phyloP scores from a whole-genome alignment of 495 filamentous ascomycete species.

The Mycothermus thermophilus region DNA sequence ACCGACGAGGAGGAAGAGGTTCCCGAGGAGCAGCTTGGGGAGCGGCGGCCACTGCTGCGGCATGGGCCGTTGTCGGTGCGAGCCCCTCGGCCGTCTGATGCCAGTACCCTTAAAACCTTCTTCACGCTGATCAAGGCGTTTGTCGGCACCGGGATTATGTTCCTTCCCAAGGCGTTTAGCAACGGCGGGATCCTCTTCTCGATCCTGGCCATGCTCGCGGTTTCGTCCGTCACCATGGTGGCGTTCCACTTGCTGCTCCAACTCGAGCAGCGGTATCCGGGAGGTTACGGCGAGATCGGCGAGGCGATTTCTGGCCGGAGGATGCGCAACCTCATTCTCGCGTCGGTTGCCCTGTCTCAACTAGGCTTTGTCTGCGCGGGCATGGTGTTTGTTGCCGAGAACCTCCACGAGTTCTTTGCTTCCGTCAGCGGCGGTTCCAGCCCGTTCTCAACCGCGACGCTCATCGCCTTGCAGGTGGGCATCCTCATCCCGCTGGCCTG shows the following conservation, averaged over 20 bases:
- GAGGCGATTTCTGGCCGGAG: constrained; percentile 36
- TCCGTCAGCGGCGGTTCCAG: constrained; percentile 31
- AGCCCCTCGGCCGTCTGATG: constrained; percentile 33
- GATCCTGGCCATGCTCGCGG: constrained; percentile 40
- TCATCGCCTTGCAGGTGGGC: constrained; percentile 44
- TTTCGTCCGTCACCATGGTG: constrained; percentile 42
- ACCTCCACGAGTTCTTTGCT: constrained; percentile 41
- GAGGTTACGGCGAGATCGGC: constrained; percentile 52
- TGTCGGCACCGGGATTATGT: constrained; percentile 55
- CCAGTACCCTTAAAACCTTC: constrained; percentile 48
- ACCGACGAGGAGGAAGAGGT: constrained; percentile 40
- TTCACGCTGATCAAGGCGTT: constrained; percentile 56
- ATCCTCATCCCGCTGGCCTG: constrained; percentile 44
- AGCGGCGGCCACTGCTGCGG: constrained; percentile 42
- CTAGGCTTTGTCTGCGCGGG: constrained; percentile 54
- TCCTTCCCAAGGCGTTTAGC: constrained; percentile 52
- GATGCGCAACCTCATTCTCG: constrained; percentile 40
- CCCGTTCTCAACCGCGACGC: constrained; percentile 28
- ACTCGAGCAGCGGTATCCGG: constrained; percentile 37
- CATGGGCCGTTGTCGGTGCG: constrained; percentile 29
- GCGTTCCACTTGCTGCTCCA: constrained; percentile 50
- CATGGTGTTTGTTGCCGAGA: constrained; percentile 54
- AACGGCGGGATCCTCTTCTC: constrained; percentile 58
- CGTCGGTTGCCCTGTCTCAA: constrained; percentile 50
- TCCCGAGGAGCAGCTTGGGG: constrained; percentile 18